Base-by-base conservation (phyloP, 2,329 filamentous ascomycete species). In the Colletotrichum neosansevieriae region DNA sequence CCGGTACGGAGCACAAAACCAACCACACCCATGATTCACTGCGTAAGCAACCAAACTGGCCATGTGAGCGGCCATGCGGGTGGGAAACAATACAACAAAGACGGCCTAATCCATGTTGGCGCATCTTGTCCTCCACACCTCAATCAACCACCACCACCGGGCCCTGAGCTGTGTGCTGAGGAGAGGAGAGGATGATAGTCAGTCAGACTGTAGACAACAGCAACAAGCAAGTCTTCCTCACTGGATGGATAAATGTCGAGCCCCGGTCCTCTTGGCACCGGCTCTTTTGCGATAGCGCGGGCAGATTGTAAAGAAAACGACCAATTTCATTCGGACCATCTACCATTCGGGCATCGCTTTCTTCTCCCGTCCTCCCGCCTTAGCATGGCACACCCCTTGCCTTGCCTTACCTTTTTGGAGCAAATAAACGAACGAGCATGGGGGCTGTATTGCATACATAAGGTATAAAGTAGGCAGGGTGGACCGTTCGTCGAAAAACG, bases 261-360 rank as follows among this genome's bases (percentile, higher is more conserved):
- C 40, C 60, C 53, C 59, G 38, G 45, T 44, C 17, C 15, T 17
- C 45, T 60, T 53, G 54, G 62, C 49, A 32, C 12, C 65, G 54
- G 65, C 61, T 66, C 61, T 38, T 36, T 45, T 44, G 53, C 36
- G 11, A 51, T 17, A 13, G n/a, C 13, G 47, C 15, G 34, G 11
- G 38, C 40, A 50, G 49, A 40, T 7, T 29, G 6, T 29, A 7
- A 29, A 29, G 6, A 29, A 7, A 57, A 67, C 58, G 54, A 21
- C 34, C 50, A 62, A 44, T 67, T 40, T 58, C 50, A 69, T 69
- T 69, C 67, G 67, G 67, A 67, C 67, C 67, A 61, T 69, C 67
- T 67, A 29, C 57, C 32, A 61, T 50, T 54, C 65, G 61, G 42
- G 47, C 34, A 34, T 42, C 49, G 66, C 66, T 56, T 68, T 54